Conservation (phyloP, 176 grass and related monocot species). For the Secale cereale region DNA sequence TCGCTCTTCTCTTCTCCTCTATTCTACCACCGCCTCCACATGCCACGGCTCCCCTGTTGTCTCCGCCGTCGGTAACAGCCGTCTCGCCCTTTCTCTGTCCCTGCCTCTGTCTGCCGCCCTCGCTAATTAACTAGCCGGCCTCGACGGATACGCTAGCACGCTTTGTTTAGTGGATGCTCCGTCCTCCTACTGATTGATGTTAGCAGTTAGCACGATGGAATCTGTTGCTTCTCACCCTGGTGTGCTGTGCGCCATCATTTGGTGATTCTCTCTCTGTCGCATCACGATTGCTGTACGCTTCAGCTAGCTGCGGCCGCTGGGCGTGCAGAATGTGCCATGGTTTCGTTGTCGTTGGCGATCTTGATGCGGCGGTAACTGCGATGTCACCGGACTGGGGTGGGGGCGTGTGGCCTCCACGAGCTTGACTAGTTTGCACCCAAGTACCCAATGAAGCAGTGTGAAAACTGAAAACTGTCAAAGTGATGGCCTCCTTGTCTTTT, state of each 20-base stretch:
- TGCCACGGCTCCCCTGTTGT: not conserved
- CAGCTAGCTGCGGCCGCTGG: not conserved
- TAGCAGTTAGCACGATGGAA: not conserved
- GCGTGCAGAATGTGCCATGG: too few species aligned
- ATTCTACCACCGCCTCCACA: not conserved
- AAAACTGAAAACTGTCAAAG: not conserved
- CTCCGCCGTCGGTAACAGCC: not conserved
- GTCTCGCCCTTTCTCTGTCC: not conserved
- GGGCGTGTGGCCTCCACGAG: not conserved
- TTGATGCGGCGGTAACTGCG: not conserved
- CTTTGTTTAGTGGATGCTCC: not conserved
- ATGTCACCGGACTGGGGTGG: not conserved
- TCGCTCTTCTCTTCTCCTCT: not conserved
- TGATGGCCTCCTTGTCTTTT: not conserved
- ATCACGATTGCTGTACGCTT: not conserved
- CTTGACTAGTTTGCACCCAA: not conserved
- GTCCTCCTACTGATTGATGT: not conserved
- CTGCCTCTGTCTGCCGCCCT: not conserved
- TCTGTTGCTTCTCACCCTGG: not conserved
- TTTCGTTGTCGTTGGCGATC: too few species aligned
- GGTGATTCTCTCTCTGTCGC: not conserved
- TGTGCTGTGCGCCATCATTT: not conserved
- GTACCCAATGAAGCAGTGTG: not conserved
- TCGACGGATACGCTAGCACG: not conserved
- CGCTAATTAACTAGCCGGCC: not conserved